phyloP scores from a whole-genome alignment of 1,284 basidiomycete genomes.

The Ceratobasidium sp. region DNA sequence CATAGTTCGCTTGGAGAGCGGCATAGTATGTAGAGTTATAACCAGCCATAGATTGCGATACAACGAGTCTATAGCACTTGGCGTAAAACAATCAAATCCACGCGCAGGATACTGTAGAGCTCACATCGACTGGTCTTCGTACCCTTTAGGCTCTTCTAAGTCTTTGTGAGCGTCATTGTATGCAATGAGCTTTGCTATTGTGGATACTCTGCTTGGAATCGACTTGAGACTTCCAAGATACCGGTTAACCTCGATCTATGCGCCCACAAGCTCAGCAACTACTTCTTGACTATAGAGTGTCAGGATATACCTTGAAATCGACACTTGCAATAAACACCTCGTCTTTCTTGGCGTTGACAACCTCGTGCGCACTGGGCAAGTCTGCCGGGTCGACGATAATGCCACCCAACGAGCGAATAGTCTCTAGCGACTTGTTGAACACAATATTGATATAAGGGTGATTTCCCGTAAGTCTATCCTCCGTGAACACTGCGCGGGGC shows the following conservation, averaged over 20 bases:
- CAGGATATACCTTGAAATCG: slow-evolving; percentile 69
- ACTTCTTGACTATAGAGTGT: background rate
- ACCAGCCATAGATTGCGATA: slow-evolving; percentile 59
- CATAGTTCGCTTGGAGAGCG: slow-evolving; percentile 59
- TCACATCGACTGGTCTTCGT: slow-evolving; percentile 65
- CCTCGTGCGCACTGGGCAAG: slow-evolving; percentile 69
- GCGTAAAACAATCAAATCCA: background rate
- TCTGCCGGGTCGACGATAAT: slow-evolving; percentile 74
- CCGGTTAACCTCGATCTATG: slow-evolving; percentile 67
- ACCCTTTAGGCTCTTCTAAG: slow-evolving; percentile 67
- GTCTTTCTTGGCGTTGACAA: slow-evolving; percentile 64
- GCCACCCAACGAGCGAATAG: slow-evolving; percentile 68
- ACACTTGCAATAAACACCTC: slow-evolving; percentile 68
- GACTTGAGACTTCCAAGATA: slow-evolving; percentile 63
- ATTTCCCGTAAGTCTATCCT: slow-evolving; percentile 41
- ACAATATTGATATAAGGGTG: slow-evolving; percentile 52
- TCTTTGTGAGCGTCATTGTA: slow-evolving; percentile 68
- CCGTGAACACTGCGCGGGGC: slow-evolving; percentile 56
- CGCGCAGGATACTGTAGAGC: slow-evolving; percentile 37
- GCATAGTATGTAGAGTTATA: slow-evolving; percentile 60
- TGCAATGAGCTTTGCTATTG: slow-evolving; percentile 68
- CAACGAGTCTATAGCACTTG: slow-evolving; percentile 57
- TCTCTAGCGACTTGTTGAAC: slow-evolving; percentile 67
- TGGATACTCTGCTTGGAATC: slow-evolving; percentile 69
- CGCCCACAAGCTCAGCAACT: background rate